Evolutionary conservation across 208 protist genomes (phyloP), one percentile per base, ranked within the genome.

Genomic region (Leishmania guyanensis): DNA sequence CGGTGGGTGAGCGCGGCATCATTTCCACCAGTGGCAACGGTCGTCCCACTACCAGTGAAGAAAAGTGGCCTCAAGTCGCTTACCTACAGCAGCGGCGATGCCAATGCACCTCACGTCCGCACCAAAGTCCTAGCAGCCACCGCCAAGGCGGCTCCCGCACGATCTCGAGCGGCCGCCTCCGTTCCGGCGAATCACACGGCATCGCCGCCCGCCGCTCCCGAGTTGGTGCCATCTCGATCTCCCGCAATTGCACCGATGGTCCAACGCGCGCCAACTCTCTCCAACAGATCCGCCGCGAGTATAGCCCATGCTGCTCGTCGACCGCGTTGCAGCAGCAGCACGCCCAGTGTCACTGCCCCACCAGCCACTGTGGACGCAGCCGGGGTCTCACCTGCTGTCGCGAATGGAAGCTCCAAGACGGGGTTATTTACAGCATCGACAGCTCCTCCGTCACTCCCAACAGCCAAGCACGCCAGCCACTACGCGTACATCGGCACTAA

Each of bases 21-120:
- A 26, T 9, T 33, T 3, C 8, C 17, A 29, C 20, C 46, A 26
- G 16, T 58, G 17, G 64, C 75, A 17, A 6, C 58, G 9, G 29
- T 33, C 6, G 14, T 53, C 14, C 53, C 62, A 29, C 36, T 60
- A 39, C 72, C 66, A 48, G 36, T 65, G 20, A 46, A 36, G 36
- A 77, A 50, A n/a, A 74, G 9, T 64, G 33, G 51, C 50, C 39
- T 17, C 14, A 69, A 68, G n/a, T n/a, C 29, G 36, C 76, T 48
- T 51, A 56, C 39, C 43, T 53, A 20, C n/a, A 62, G 74, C 74
- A 77, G 53, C 74, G 33, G 72, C 33, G 26, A 73, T 54, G 69
- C n/a, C 69, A 16, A 54, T 48, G 26, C 22, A 53, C 46, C 43
- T 26, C 26, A 73, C 36, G 46, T 29, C 46, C 0, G 20, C 26